Percentiles rank a stretch among this genome's conserved stretches.
Conservation (phyloP, 2,329 filamentous ascomycete genomes). For the Colletotrichum eremochloae region DNA sequence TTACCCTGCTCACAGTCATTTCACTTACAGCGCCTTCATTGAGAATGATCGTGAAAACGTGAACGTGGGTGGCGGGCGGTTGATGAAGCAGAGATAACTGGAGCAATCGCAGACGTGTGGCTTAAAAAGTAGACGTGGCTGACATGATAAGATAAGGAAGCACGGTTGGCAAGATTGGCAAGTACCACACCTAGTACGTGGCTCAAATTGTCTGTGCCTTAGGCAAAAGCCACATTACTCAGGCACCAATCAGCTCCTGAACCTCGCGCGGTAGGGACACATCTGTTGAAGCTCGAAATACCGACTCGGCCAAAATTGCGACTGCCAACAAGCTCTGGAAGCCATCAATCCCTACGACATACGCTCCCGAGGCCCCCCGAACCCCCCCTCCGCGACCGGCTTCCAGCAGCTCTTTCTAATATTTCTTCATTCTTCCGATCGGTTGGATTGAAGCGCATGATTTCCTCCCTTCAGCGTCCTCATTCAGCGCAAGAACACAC, state of each 20-base stretch:
- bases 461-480: constrained; percentile 14
- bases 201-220: constrained; percentile 10
- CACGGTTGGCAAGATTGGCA: background rate
- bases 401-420: constrained; percentile 36
- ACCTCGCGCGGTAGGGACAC: constrained; percentile 43
- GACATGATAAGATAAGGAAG: background rate
- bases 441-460: constrained; percentile 29
- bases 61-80: background rate
- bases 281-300: constrained; percentile 44
- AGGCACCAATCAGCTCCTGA: constrained; percentile 42
- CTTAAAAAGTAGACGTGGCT: background rate
- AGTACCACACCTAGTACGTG: constrained; percentile 8
- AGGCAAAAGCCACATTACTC: constrained; percentile 37
- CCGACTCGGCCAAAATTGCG: constrained; percentile 42
- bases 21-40: background rate
- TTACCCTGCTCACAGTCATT: background rate
- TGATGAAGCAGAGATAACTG: too few relatives aligned
- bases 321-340: constrained; percentile 43
- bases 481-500: constrained; percentile 31
- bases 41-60: background rate
- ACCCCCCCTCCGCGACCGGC: constrained; percentile 32
- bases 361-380: constrained; percentile 25
- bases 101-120: background rate
- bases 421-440: background rate
- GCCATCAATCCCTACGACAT: constrained; percentile 41